Base-by-base conservation (phyloP, 78 protist genomes). In the Dictyostelium purpureum region DNA sequence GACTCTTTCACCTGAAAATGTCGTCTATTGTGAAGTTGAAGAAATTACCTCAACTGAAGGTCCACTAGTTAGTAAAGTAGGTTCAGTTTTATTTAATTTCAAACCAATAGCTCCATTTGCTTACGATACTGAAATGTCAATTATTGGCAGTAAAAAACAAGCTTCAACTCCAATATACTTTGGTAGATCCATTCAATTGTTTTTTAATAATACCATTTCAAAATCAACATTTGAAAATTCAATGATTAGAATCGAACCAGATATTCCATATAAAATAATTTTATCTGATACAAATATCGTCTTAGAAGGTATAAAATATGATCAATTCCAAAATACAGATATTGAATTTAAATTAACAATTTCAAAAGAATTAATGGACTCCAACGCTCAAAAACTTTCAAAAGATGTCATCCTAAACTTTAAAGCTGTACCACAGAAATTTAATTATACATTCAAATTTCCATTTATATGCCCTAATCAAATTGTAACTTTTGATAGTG, bases 231-330 rank as follows among this genome's bases (percentile, higher is more conserved):
- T 43, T 21, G 28, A 28, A 21, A 33, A n/a, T 2, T 56, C 12
- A 11, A 31, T 21, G 61, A 45, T 85, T 14, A 61, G 11, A 31
- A 26, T 85, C 9, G 82, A 56, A 31, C 92, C 92, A 33, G 92
- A 73, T 26, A 63, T 63, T 4, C 65, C 80, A 2, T 85, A 59
- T 35, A 26, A 76, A 4, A 59, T 85, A 0, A n/a, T 6, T 6
- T 28, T 73, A 14, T 21, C 28, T 45, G 73, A 33, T 12, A 28
- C 43, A 19, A 14, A 0, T 40, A 31, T 85, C 43, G 28, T 56
- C 26, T 56, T 85, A 11, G n/a, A 26, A 2, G 59, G 57, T 1
- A 28, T 52, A 14, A 67, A 49, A 49, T 66, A 63, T 24, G 42
- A 37, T 37, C 35, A 38, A 12, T 49, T 73, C 49, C 45, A 31